A percentile compares a stretch with the other conserved stretches of the same genome.
phyloP scores from a whole-genome alignment of 306 rosid species.

The Prinsepia uniflora region DNA sequence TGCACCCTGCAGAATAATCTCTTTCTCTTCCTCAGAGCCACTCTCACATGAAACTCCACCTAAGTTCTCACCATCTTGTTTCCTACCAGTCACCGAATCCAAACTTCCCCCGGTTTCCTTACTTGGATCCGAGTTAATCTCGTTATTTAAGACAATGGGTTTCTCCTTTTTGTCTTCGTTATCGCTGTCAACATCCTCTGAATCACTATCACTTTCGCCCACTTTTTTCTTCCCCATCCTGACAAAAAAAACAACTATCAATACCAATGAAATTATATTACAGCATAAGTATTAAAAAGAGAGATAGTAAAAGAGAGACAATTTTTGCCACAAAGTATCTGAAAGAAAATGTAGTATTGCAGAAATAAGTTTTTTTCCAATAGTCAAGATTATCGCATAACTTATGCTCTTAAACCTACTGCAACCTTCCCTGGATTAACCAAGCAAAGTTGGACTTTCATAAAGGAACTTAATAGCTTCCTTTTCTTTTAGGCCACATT shows the following conservation, averaged over 20 bases:
- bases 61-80: constrained; percentile 43
- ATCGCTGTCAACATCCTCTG: constrained; percentile 47
- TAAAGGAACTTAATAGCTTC: neutral
- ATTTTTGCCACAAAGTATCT: neutral
- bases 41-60: constrained; percentile 50
- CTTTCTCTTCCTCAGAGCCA: constrained; percentile 82
- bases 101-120: constrained; percentile 59
- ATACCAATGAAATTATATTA: constrained; percentile 19
- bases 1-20: constrained; percentile 32
- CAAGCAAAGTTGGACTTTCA: neutral
- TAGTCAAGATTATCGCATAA: neutral
- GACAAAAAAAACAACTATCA: constrained; percentile 26
- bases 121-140: constrained; percentile 44
- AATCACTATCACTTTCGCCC: constrained; percentile 66
- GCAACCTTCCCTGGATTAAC: neutral
- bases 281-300: neutral
- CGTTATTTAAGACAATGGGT: constrained; percentile 48
- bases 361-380: neutral
- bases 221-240: constrained; percentile 87
- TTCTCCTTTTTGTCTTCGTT: constrained; percentile 45
- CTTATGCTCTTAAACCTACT: neutral
- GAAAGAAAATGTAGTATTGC: neutral
- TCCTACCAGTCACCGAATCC: constrained; percentile 58
- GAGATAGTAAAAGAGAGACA: neutral
- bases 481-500: neutral